These are phyloP conservation scores for Diversispora epigaea DNA, from an alignment of 192 early-diverging fungal species.

Conservation along the genomic window DNA sequence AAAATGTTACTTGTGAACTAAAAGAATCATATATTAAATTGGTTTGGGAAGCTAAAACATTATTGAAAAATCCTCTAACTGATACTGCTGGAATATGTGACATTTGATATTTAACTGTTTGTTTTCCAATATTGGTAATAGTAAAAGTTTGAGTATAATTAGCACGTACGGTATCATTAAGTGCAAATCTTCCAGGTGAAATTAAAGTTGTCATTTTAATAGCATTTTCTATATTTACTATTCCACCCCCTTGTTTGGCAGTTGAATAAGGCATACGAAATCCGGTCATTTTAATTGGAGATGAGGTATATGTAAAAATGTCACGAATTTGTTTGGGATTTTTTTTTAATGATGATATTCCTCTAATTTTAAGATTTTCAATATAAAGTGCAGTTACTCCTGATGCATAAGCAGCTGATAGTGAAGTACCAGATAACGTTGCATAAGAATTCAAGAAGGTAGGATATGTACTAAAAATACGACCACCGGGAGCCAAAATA, in stretches of 20 bases:
- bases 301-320: neutral
- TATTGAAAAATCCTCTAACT: slow-evolving; percentile 40
- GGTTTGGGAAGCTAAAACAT: slow-evolving; percentile 33
- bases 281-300: neutral
- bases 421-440: slow-evolving; percentile 56
- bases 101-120: slow-evolving; percentile 38
- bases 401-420: slow-evolving; percentile 63
- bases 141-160: slow-evolving; percentile 36
- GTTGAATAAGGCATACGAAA: slow-evolving; percentile 18
- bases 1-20: slow-evolving; percentile 42
- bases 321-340: neutral
- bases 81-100: slow-evolving; percentile 43
- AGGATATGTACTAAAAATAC: slow-evolving; percentile 63
- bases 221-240: slow-evolving; percentile 69
- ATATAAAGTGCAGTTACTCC: slow-evolving; percentile 43
- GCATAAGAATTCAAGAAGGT: slow-evolving; percentile 39
- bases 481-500: slow-evolving; percentile 60
- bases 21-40: slow-evolving; percentile 33
- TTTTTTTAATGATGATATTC: neutral
- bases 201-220: slow-evolving; percentile 51
- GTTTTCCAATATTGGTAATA: slow-evolving; percentile 43
- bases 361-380: neutral
- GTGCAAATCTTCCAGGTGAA: slow-evolving; percentile 56
- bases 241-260: slow-evolving; percentile 65
- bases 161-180: slow-evolving; percentile 50